Evolutionary conservation across 169 alveolate genomes (phyloP), one percentile per base, ranked within the genome.

Genomic region (Eimeria necatrix): DNA sequence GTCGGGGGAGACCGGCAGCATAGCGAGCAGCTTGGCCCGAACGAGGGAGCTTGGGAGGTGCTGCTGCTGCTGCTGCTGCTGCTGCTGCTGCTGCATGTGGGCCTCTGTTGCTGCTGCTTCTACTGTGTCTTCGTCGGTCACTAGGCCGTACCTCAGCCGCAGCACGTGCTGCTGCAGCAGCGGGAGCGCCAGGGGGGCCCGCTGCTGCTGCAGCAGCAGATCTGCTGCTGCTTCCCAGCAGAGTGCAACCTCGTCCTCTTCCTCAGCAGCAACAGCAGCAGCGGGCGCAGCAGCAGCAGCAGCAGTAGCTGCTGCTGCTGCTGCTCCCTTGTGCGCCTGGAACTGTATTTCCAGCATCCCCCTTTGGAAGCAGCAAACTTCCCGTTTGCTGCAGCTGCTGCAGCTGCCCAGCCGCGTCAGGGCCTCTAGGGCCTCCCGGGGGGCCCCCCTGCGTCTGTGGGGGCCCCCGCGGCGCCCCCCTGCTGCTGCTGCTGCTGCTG

Each of bases 81-180:
- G 14, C 53, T 32, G 61, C 22, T 32, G 61, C 12, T 56, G 61
- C 22, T 26, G 16, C 10, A 32, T n/a, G 10, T 32, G 14, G 18
- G 41, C 71, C 20, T 61, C 51, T 80, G 61, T 51, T 46, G 85
- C 85, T 74, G 85, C 59, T 51, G 0, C 7, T 18, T 49, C 71
- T 10, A 68, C 51, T 56, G 61, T 80, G 20, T 80, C 89, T 10
- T 51, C 89, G 22, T 80, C 89, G 2, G 60, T 68, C 14, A 68
- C 20, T 6, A 80, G 48, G 41, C 70, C 89, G 7, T 49, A 51
- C 89, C 26, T 80, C 49, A 80, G 60, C 49, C 89, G 89, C 89
- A 80, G 49, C 89, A 80, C 71, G 22, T 80, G 89, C 71, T 80
- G 71, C 89, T 80, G 89, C 89, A 80, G 89, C 89, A 0, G 89